Percentiles rank a stretch among this genome's conserved stretches.
phyloP scores from a whole-genome alignment of 2,329 filamentous ascomycete species.

The Ceratocystis huliohia region DNA sequence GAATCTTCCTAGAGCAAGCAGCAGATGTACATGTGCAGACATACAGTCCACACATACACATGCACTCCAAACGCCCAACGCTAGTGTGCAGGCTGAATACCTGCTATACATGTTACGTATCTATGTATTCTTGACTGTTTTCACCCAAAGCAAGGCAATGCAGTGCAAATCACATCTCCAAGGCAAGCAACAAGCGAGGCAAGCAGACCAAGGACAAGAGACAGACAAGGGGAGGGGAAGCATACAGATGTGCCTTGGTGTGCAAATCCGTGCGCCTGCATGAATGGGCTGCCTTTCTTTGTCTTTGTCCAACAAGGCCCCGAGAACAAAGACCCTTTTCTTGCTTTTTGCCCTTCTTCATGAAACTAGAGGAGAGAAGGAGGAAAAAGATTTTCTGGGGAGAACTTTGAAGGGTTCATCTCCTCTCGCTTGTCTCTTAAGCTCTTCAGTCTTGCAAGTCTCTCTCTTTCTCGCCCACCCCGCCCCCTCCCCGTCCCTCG shows the following conservation, averaged over 20 bases:
- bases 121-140: background rate
- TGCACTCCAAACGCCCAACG: too few relatives aligned
- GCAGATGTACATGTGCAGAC: background rate
- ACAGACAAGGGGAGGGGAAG: background rate
- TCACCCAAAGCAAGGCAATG: background rate
- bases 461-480: background rate
- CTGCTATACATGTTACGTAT: background rate
- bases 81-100: too few relatives aligned
- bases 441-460: background rate
- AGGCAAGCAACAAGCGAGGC: background rate
- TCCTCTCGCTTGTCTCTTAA: background rate
- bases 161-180: background rate
- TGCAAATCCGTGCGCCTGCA: background rate
- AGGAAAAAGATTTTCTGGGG: background rate
- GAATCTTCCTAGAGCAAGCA: background rate
- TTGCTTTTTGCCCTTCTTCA: background rate
- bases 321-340: background rate
- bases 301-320: background rate
- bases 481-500: too few relatives aligned
- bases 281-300: background rate
- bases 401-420: too few relatives aligned
- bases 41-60: background rate
- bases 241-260: conserved; percentile 1
- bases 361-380: too few relatives aligned
- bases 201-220: background rate